A percentile compares a stretch with the other conserved stretches of the same genome.
Conservation (phyloP, 495 filamentous ascomycete genomes). For the Penicillium dipodomyicola region DNA sequence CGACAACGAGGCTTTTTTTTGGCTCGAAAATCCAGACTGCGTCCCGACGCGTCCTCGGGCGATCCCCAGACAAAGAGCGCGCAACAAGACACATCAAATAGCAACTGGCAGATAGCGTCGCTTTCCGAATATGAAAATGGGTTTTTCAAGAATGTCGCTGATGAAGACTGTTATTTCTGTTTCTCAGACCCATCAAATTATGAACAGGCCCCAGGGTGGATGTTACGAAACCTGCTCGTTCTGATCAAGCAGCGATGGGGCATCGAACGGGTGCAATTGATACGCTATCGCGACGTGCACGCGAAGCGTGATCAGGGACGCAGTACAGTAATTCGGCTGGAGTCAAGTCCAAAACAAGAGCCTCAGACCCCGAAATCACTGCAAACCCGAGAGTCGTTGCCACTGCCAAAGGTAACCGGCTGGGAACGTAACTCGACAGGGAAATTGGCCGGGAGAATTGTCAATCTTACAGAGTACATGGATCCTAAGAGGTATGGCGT, state of each 20-base stretch:
- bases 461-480: conserved; percentile 86
- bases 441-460: conserved; percentile 70
- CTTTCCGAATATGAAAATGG: conserved; percentile 77
- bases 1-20: conserved; percentile 93
- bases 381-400: conserved; percentile 27
- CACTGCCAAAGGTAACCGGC: conserved; percentile 84
- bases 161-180: conserved; percentile 72
- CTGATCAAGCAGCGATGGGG: conserved; percentile 80
- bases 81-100: neutral
- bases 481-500: conserved; percentile 65
- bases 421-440: conserved; percentile 84
- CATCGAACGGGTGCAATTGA: conserved; percentile 71
- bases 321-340: conserved; percentile 72
- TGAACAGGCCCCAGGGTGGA: conserved; percentile 81
- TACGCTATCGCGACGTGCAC: conserved; percentile 88
- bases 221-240: conserved; percentile 83
- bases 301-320: conserved; percentile 69
- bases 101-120: conserved; percentile 67
- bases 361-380: conserved; percentile 23
- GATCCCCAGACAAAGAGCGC: neutral
- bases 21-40: conserved; percentile 62
- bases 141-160: conserved; percentile 71
- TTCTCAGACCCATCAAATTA: conserved; percentile 95
- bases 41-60: neutral
- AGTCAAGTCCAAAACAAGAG: conserved; percentile 43